These are phyloP conservation scores for Cladosporium sp. DNA, from an alignment of 2,329 filamentous ascomycete genomes.

Conservation along the genomic window DNA sequence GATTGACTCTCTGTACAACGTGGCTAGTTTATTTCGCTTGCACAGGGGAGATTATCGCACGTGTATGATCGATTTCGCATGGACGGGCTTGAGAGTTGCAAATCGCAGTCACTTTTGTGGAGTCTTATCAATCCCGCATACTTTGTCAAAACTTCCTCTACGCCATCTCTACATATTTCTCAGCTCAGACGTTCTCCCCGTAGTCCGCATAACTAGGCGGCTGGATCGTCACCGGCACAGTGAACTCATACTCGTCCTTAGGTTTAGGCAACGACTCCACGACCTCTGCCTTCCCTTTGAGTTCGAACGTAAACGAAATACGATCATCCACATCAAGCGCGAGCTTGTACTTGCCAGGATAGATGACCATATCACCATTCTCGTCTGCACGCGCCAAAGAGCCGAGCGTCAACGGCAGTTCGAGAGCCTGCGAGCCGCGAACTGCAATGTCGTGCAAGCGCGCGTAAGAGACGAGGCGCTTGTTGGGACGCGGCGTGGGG, in stretches of 20 bases:
- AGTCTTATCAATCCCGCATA: too few relatives aligned
- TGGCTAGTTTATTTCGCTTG: too few relatives aligned
- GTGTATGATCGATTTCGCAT: too few relatives aligned
- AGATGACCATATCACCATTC: slow-evolving; percentile 36
- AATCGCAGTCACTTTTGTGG: too few relatives aligned
- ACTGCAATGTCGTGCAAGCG: slow-evolving; percentile 18
- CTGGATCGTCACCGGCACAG: slow-evolving; percentile 11
- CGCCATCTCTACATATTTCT: too few relatives aligned
- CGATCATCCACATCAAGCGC: slow-evolving; percentile 37
- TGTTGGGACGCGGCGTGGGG: slow-evolving; percentile 38
- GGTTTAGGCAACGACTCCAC: slow-evolving; percentile 8
- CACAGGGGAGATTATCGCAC: too few relatives aligned
- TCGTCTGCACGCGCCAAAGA: slow-evolving; percentile 36
- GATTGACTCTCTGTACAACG: too few relatives aligned
- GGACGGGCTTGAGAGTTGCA: too few relatives aligned
- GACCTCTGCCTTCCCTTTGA: slow-evolving; percentile 14
- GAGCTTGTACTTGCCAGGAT: slow-evolving; percentile 39
- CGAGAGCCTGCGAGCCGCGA: slow-evolving; percentile 19
- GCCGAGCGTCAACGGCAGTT: slow-evolving; percentile 36
- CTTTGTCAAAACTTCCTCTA: too few relatives aligned
- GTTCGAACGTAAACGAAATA: slow-evolving; percentile 22
- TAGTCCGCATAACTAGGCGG: background rate
- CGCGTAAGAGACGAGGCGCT: slow-evolving; percentile 34
- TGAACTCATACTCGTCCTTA: slow-evolving; percentile 8
- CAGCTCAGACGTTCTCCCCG: background rate